These are phyloP conservation scores for Sporothrix schenckii DNA, from an alignment of 2,329 filamentous ascomycete species.

Conservation along the genomic window DNA sequence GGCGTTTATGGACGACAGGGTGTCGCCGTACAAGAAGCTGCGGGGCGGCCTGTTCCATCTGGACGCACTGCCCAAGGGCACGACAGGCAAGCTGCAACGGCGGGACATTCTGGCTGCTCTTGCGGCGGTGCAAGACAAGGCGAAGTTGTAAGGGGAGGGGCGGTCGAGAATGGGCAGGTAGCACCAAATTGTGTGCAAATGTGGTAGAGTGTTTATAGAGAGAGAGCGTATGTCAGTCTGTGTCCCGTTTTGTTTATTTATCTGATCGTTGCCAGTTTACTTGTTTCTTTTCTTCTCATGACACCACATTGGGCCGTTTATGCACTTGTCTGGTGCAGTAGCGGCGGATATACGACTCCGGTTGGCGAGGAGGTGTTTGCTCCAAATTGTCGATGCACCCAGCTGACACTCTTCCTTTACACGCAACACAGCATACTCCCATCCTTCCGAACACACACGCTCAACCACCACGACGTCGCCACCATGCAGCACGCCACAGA, in stretches of 20 bases:
- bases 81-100: slow-evolving; percentile 45
- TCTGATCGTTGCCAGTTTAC: not conserved
- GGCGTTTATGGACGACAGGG: slow-evolving; percentile 50
- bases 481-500: slow-evolving; percentile 2
- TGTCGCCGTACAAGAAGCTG: slow-evolving; percentile 57
- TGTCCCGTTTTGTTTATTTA: not conserved
- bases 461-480: not conserved
- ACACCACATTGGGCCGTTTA: too few relatives aligned
- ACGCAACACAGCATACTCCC: not conserved
- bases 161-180: not conserved
- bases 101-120: slow-evolving; percentile 32
- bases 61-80: slow-evolving; percentile 69
- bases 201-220: not conserved
- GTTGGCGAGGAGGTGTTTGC: not conserved
- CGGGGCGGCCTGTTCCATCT: slow-evolving; percentile 64
- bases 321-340: not conserved
- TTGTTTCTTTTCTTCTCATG: not conserved
- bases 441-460: not conserved
- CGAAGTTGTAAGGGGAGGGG: slow-evolving; percentile 4
- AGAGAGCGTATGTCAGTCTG: not conserved
- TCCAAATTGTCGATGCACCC: slow-evolving; percentile 3
- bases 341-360: slow-evolving; percentile 16
- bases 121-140: not conserved
- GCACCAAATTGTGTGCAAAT: slow-evolving; percentile 7
- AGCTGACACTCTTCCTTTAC: not conserved